A percentile compares a stretch with the other conserved stretches of the same genome.
Evolutionary conservation across 1,284 basidiomycete genomes (phyloP).

Genomic region (Trametes sp.): DNA sequence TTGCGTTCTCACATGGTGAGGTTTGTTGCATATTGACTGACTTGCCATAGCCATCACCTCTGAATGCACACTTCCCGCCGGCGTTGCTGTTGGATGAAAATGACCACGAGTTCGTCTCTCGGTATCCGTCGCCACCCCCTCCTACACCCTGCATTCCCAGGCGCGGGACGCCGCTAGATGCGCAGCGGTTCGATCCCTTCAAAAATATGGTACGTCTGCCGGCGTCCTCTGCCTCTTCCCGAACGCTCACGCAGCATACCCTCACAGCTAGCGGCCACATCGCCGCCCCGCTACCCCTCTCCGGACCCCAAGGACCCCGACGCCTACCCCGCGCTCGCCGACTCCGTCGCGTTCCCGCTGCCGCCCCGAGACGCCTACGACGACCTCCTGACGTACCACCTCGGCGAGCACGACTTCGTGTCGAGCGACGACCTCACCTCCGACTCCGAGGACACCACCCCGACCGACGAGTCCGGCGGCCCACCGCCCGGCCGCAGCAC

Average conservation of each 20-base stretch:
- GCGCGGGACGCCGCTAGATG: constrained; percentile 13
- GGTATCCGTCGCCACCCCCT: constrained; percentile 19
- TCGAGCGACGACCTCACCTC: constrained; percentile 2
- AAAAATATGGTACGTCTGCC: constrained; percentile 9
- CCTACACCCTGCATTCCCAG: constrained; percentile 9
- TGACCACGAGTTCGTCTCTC: constrained; percentile 9
- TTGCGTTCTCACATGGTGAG: neutral
- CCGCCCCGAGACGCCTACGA: constrained; percentile 9
- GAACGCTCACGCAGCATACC: neutral
- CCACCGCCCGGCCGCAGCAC: neutral
- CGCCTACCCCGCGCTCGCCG: constrained; percentile 4
- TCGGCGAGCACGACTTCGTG: neutral
- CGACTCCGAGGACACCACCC: constrained; percentile 8
- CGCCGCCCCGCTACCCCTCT: constrained; percentile 15
- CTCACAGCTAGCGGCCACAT: neutral
- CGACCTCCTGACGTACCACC: constrained; percentile 13
- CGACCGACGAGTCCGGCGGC: constrained; percentile 2
- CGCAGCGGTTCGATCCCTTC: constrained; percentile 18
- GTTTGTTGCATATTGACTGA: no score
- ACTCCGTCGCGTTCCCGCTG: constrained; percentile 15
- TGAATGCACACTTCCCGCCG: constrained; percentile 8
- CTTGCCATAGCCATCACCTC: neutral
- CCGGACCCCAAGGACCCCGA: neutral
- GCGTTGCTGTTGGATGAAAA: neutral
- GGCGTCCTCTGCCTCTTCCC: neutral